These are phyloP conservation scores for Pseudocercospora crystallina DNA, from an alignment of 2,329 filamentous ascomycete genomes.

Conservation along the genomic window DNA sequence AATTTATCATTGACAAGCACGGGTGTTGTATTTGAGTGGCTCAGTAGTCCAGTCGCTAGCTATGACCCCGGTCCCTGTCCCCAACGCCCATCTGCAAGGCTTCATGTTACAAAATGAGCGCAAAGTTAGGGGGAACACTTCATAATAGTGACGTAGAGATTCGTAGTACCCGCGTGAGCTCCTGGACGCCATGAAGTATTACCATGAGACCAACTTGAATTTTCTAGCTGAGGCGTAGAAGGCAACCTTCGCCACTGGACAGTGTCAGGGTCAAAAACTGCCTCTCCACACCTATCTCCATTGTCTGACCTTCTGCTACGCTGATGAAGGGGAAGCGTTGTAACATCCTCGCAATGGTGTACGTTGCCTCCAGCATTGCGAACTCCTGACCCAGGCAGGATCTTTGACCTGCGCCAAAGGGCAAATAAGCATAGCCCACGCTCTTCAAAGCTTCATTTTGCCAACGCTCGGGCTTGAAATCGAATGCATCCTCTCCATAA, in stretches of 20 bases:
- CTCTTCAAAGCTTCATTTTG: neutral
- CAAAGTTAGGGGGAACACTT: too few species aligned
- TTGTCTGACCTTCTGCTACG: neutral
- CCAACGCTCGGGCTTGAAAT: neutral
- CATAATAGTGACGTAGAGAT: too few species aligned
- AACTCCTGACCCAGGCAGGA: constrained; percentile 17
- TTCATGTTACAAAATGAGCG: too few species aligned
- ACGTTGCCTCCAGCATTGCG: constrained; percentile 11
- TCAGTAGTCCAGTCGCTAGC: too few species aligned
- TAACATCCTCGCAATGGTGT: constrained; percentile 8
- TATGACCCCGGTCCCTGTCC: too few species aligned
- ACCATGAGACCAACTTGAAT: too few species aligned
- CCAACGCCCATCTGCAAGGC: too few species aligned
- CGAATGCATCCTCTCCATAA: neutral
- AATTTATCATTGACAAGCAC: too few species aligned
- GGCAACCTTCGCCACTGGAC: neutral
- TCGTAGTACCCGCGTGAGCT: too few species aligned
- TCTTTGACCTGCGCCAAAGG: constrained; percentile 13
- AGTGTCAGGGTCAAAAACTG: neutral
- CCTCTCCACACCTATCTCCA: neutral
- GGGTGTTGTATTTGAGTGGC: too few species aligned
- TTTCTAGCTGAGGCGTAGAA: too few species aligned
- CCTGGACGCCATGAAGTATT: too few species aligned
- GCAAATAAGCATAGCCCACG: constrained; percentile 13
- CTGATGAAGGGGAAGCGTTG: neutral